These are phyloP conservation scores for Grammothele lineata DNA, from an alignment of 768 basidiomycete species.

Conservation along the genomic window DNA sequence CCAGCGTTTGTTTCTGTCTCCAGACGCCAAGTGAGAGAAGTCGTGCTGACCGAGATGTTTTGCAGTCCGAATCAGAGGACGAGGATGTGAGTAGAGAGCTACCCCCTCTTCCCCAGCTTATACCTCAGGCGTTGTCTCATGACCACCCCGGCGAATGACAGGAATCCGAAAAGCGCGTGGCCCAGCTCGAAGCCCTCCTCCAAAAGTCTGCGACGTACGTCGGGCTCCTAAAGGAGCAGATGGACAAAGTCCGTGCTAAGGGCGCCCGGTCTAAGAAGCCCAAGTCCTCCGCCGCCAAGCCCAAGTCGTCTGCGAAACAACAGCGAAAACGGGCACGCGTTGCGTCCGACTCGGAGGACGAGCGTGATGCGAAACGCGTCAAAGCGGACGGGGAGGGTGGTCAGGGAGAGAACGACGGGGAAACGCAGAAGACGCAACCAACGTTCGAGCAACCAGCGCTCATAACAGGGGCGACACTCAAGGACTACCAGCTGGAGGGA, in stretches of 20 bases:
- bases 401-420: background rate
- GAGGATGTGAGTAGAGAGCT: background rate
- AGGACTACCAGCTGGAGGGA: constrained; percentile 90
- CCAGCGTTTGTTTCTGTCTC: too few relatives aligned
- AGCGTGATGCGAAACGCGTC: constrained; percentile 20
- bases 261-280: background rate
- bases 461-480: constrained; percentile 81
- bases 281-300: background rate
- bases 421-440: background rate
- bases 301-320: constrained; percentile 15
- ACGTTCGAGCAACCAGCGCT: constrained; percentile 68
- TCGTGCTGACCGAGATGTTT: background rate
- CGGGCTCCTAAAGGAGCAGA: constrained; percentile 61
- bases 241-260: constrained; percentile 45
- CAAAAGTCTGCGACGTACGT: constrained; percentile 78
- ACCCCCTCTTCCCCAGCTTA: background rate
- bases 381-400: constrained; percentile 8
- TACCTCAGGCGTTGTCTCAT: background rate
- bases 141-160: background rate
- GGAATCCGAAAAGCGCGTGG: constrained; percentile 10
- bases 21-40: background rate
- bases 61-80: background rate
- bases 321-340: constrained; percentile 13
- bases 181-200: constrained; percentile 57
- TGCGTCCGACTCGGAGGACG: constrained; percentile 13